Evolutionary conservation across 441 rosid genomes (phyloP), one percentile per base, ranked within the genome.

Genomic region (Populus hybrid): DNA sequence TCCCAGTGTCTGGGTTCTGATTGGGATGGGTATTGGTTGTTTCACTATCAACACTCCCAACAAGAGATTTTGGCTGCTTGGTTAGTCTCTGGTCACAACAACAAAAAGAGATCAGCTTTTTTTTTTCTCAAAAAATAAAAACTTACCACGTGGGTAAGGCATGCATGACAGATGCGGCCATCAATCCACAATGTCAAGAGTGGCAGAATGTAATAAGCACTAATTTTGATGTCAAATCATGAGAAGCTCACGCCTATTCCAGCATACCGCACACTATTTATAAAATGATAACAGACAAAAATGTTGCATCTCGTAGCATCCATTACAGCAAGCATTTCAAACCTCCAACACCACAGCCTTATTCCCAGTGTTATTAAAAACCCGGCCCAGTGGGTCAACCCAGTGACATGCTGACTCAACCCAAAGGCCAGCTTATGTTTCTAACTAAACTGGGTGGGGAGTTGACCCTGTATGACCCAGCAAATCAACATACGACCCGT

Each of bases 31-130:
- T 67, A 79, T 79, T 79, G 65, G 86, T 69, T 34, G 88, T 73
- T 74, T 82, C 88, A 74, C 73, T 71, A 74, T 82, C 90, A 28
- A 73, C 88, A 67, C 72, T 83, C 75, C 64, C 69, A 64, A 67
- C 79, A 46, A 38, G 69, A 40, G 87, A 69, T 78, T 89, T 87
- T 63, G 85, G 81, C 79, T 85, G 88, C 82, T 67, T 88, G 82
- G 66, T 82, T 76, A 82, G 86, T 76, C 79, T 87, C 97, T 92
- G 77, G 57, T 46, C 68, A 81, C 70, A 79, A 61, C 12, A 82
- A 73, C 28, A 70, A 35, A 16, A 75, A 40, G 78, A 26, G 71
- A 36, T 73, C 6, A 61, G 32, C 18, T 24, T 24, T 9, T 46
- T 10, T 9, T 14, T 28, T 18, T 30, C 24, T 14, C 21, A 14